phyloP scores from a whole-genome alignment of 1,284 basidiomycete genomes.

The Athelia sp. region DNA sequence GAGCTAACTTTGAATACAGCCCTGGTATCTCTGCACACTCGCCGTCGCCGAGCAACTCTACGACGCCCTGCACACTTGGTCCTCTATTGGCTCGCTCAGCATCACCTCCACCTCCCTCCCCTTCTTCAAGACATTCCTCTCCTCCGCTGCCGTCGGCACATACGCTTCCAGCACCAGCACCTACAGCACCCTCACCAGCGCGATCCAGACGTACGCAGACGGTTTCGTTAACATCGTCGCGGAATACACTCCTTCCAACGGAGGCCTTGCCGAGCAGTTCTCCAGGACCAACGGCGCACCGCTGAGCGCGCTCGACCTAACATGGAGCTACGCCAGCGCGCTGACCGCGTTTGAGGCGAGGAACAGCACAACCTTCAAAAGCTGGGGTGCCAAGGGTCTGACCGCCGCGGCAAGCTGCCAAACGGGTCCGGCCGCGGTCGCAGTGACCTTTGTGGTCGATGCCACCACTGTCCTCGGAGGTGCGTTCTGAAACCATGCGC shows the following conservation, averaged over 20 bases:
- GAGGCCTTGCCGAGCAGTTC: constrained; percentile 55
- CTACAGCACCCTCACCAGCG: constrained; percentile 40
- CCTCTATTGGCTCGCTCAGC: constrained; percentile 38
- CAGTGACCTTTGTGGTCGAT: constrained; percentile 60
- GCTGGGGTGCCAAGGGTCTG: constrained; percentile 69
- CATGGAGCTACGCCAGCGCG: constrained; percentile 62
- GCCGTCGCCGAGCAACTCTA: constrained; percentile 70
- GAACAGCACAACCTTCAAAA: constrained; percentile 35
- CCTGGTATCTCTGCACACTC: constrained; percentile 65
- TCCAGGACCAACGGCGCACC: constrained; percentile 39
- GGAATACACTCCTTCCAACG: constrained; percentile 50
- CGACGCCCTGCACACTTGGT: constrained; percentile 58
- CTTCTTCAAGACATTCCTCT: constrained; percentile 56
- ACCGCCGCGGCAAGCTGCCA: constrained; percentile 24
- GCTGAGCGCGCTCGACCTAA: constrained; percentile 52
- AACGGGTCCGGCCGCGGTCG: constrained; percentile 33
- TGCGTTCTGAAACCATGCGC: too few relatives aligned
- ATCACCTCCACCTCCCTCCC: constrained; percentile 54
- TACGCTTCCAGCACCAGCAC: constrained; percentile 41
- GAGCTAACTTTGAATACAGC: constrained; percentile 28
- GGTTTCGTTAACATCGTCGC: constrained; percentile 50
- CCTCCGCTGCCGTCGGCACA: constrained; percentile 38
- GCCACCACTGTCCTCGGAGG: constrained; percentile 59
- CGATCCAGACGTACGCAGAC: constrained; percentile 50
- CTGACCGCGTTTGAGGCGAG: constrained; percentile 49